Base-by-base conservation (phyloP, 2,329 filamentous ascomycete genomes). In the Dryadomyces quercus-mongolicae region DNA sequence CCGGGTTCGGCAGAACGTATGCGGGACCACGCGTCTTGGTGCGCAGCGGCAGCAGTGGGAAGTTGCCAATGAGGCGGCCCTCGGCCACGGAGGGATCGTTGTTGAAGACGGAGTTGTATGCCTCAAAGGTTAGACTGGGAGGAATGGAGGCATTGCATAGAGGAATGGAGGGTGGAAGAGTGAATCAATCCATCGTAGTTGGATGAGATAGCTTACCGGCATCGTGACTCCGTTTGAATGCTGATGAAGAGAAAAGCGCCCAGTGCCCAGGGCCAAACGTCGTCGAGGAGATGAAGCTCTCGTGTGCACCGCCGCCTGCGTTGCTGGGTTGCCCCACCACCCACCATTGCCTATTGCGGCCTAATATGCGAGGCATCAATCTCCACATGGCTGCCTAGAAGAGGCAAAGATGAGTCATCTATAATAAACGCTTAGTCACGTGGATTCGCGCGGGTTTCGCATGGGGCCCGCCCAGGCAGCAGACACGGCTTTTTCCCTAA, bases 41-140 rank as follows among this genome's bases (percentile, higher is more conserved):
- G 65, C 93, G 91, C 54, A 98, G 85, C 1, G 93, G 92, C 53
- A 96, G 85, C 62, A 97, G 83, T 21, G 92, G 91, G 68, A 97
- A 91, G 80, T 96, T 97, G 69, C 92, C 90, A 77, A 84, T 73
- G 61, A 77, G 71, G 55, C 74, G 76, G 44, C 75, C 76, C 59
- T 70, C 67, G 60, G 74, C 85, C 21, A 60, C 56, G 48, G 60
- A 53, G 76, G 80, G 89, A 80, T 81, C 92, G 74, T 70, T 84
- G 82, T 85, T 85, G 82, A 96, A 96, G 78, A 95, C 87, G 70
- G 88, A 95, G 79, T 97, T 94, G 80, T 96, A 97, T 73, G 92
- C 92, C 89, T 95, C 62, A 44, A 55, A 25, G 22, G 21, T 21
- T 20, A 47, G 42, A 49, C 8, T 31, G 22, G n/a, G n/a, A n/a